Conservation (phyloP, 2,329 filamentous ascomycete genomes). For the Tolypocladium amazonense region DNA sequence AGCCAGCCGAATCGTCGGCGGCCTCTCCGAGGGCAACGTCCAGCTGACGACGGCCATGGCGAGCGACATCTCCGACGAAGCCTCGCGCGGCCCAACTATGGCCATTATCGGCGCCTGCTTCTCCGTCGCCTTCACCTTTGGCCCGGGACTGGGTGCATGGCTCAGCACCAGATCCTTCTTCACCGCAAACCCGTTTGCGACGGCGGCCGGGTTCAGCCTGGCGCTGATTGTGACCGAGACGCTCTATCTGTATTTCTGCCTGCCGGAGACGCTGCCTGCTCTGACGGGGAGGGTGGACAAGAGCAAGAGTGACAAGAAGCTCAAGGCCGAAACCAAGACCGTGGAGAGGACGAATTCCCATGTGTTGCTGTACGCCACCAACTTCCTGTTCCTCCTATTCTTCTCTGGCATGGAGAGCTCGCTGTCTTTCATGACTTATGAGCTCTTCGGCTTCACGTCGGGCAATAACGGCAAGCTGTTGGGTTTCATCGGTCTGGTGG, state of each 20-base stretch:
- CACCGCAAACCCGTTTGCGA: slow-evolving; percentile 84
- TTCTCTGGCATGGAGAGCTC: slow-evolving; percentile 99
- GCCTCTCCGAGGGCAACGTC: slow-evolving; percentile 91
- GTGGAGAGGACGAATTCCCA: slow-evolving; percentile 68
- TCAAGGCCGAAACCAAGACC: slow-evolving; percentile 12
- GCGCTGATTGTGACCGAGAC: slow-evolving; percentile 80
- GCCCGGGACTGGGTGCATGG: slow-evolving; percentile 82
- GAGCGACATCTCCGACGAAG: slow-evolving; percentile 85
- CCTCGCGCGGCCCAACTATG: slow-evolving; percentile 82
- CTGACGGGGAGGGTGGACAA: slow-evolving; percentile 26
- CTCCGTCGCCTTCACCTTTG: slow-evolving; percentile 93
- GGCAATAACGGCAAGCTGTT: slow-evolving; percentile 75
- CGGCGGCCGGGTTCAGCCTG: slow-evolving; percentile 80
- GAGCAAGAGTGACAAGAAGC: slow-evolving; percentile 13
- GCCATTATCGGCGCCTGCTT: slow-evolving; percentile 94
- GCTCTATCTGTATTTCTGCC: slow-evolving; percentile 67
- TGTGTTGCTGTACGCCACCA: slow-evolving; percentile 68
- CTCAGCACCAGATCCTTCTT: slow-evolving; percentile 69
- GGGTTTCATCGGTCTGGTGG: slow-evolving; percentile 83
- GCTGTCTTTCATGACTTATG: slow-evolving; percentile 93
- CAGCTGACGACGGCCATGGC: slow-evolving; percentile 94
- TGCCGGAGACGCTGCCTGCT: slow-evolving; percentile 78
- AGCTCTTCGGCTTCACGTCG: slow-evolving; percentile 75
- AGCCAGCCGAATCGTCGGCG: slow-evolving; percentile 84
- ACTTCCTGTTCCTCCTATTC: slow-evolving; percentile 87